phyloP scores from a whole-genome alignment of 768 basidiomycete genomes.

The Stropharia rugosoannulata region DNA sequence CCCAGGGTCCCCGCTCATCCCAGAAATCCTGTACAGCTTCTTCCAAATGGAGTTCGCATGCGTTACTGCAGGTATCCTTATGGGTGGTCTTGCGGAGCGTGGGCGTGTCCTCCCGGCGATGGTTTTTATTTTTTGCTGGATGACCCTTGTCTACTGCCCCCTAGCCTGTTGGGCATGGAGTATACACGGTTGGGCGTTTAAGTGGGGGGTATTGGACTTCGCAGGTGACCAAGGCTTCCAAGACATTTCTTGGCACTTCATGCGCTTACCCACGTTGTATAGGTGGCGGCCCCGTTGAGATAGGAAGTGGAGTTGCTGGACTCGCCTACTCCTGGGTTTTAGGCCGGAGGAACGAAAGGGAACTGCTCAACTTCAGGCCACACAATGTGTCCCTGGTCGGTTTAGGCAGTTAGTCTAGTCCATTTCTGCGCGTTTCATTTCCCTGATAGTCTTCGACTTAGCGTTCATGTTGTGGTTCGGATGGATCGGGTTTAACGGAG shows the following conservation, averaged over 20 bases:
- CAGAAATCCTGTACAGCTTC: conserved; percentile 80
- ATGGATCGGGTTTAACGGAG: conserved; percentile 90
- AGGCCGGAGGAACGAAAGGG: conserved; percentile 73
- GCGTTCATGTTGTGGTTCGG: conserved; percentile 86
- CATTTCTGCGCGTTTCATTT: background rate
- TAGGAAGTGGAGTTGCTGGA: conserved; percentile 81
- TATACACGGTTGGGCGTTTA: conserved; percentile 78
- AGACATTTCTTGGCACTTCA: background rate
- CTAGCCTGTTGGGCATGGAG: conserved; percentile 88
- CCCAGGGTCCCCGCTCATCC: conserved; percentile 78
- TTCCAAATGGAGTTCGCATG: conserved; percentile 89
- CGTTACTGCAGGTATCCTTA: conserved; percentile 73
- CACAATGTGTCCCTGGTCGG: conserved; percentile 85
- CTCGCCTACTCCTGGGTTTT: conserved; percentile 88
- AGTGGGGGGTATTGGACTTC: conserved; percentile 85
- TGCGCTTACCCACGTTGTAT: background rate
- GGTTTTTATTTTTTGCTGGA: conserved; percentile 81
- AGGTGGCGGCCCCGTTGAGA: conserved; percentile 89
- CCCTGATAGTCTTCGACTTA: conserved; percentile 12
- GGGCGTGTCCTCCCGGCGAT: conserved; percentile 81
- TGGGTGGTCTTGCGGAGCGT: conserved; percentile 85
- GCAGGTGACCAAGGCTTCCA: conserved; percentile 51
- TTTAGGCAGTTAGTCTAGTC: conserved; percentile 58
- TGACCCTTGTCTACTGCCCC: conserved; percentile 86
- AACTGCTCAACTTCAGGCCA: conserved; percentile 78